Evolutionary conservation across 257 asterid genomes (phyloP), one percentile per base, ranked within the genome.

Genomic region (Lavandula angustifolia): DNA sequence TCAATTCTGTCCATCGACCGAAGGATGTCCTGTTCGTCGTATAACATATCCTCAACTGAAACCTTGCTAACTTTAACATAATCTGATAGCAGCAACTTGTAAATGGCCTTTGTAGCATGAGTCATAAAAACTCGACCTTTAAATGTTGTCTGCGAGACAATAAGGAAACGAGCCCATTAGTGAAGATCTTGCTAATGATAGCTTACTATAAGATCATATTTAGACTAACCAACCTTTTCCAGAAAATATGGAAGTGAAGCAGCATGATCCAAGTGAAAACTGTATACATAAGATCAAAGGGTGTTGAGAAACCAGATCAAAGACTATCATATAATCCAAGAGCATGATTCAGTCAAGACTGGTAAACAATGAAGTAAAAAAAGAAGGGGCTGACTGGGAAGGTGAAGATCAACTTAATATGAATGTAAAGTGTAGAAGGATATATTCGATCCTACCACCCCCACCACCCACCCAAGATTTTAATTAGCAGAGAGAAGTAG

Each of bases 211-310:
- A 72, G 66, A 57, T 52, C 69, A 54, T 65, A 54, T 58, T 29
- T 3, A 16, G 56, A 56, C 33, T 54, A 75, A 63, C 77, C 59
- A 64, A 94, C 97, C 97, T 90, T 87, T 80, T 94, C 95, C 68
- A 94, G 81, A 57, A 94, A 94, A 83, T 90, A 94, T 41, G 97
- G 97, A 78, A 94, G 97, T 18, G 97, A 94, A 70, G 97, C 99
- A 64, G 99, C 96, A 87, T 94, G 99, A 79, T 94, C 99, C 87
- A 94, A 84, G 86, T 94, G 99, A 84, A 90, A 94, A 81, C 99
- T 94, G 88, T 81, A 76, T 47, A 58, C 61, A 70, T 14, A 68
- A 68, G 61, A 37, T 31, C 40, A 35, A 33, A 46, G 46, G 40
- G 13, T 14, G 6, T 64, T 31, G 27, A 14, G 60, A 48, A 46